Evolutionary conservation across 805 yeast species (phyloP).

Genomic region (Candida patagonica): DNA sequence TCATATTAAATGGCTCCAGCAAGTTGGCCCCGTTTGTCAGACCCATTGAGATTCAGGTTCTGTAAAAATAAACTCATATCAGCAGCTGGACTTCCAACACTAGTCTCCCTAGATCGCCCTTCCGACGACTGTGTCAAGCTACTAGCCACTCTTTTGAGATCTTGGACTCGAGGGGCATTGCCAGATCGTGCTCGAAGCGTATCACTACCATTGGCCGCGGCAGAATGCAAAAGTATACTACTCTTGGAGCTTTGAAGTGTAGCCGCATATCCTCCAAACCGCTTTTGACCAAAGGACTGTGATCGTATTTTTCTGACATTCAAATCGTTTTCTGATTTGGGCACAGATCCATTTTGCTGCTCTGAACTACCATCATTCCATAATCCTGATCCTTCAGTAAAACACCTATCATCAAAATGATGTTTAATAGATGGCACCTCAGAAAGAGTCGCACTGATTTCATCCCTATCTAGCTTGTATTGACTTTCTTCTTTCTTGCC

Average conservation of each 20-base stretch:
- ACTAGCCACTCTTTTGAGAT: slow-evolving; percentile 12
- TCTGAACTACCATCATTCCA: too few species aligned
- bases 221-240: background rate
- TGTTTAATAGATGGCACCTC: too few species aligned
- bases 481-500: too few species aligned
- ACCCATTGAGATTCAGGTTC: slow-evolving; percentile 2
- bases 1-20: too few species aligned
- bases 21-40: slow-evolving; percentile 6
- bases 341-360: too few species aligned
- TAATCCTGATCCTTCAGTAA: too few species aligned
- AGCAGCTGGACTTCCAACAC: background rate
- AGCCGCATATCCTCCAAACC: slow-evolving; percentile 5
- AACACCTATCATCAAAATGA: too few species aligned
- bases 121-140: background rate
- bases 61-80: slow-evolving; percentile 7
- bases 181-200: slow-evolving; percentile 6
- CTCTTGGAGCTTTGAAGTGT: slow-evolving; percentile 4
- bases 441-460: too few species aligned
- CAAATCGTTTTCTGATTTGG: too few species aligned
- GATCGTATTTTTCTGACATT: slow-evolving; percentile 12
- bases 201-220: background rate
- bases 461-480: too few species aligned
- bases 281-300: slow-evolving; percentile 14
- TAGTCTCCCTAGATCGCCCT: slow-evolving; percentile 1
- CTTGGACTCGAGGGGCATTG: slow-evolving; percentile 14